Evolutionary conservation across 2,329 filamentous ascomycete genomes (phyloP).

Genomic region (Fusarium albidum): DNA sequence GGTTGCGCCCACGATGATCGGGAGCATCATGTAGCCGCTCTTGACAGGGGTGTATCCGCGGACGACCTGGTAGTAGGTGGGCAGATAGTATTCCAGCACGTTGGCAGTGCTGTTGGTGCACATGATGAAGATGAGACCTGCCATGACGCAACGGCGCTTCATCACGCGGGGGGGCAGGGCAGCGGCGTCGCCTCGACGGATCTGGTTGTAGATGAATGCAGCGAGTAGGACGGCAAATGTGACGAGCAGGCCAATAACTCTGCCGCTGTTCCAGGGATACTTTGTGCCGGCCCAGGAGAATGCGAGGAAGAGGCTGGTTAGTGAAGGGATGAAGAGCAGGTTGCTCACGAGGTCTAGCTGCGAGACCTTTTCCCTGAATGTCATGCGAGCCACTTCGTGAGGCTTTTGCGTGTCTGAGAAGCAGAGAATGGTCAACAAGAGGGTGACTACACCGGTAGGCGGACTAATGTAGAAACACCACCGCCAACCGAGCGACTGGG

Average conservation of each 20-base stretch:
- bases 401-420: constrained; percentile 3
- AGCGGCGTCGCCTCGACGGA: constrained; percentile 31
- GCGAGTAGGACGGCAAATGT: not conserved
- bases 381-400: fast-evolving
- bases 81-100: constrained; percentile 46
- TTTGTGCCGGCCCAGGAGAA: constrained; percentile 55
- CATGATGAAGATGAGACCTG: constrained; percentile 45
- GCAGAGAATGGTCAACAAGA: constrained; percentile 10
- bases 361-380: not conserved
- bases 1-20: constrained; percentile 21
- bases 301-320: constrained; percentile 56
- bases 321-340: constrained; percentile 39
- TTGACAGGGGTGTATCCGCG: constrained; percentile 47
- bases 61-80: constrained; percentile 53
- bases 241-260: constrained; percentile 41
- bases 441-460: constrained; percentile 28
- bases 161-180: constrained; percentile 53
- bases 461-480: constrained; percentile 48
- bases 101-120: constrained; percentile 45
- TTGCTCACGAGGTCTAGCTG: constrained; percentile 38
- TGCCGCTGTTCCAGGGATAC: constrained; percentile 35
- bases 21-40: constrained; percentile 38
- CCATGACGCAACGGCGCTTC: constrained; percentile 47
- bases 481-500: constrained; percentile 42
- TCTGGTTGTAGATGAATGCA: not conserved